A percentile compares a stretch with the other conserved stretches of the same genome.
phyloP scores from a whole-genome alignment of 2,329 filamentous ascomycete genomes.

The Parascedosporium putredinis region DNA sequence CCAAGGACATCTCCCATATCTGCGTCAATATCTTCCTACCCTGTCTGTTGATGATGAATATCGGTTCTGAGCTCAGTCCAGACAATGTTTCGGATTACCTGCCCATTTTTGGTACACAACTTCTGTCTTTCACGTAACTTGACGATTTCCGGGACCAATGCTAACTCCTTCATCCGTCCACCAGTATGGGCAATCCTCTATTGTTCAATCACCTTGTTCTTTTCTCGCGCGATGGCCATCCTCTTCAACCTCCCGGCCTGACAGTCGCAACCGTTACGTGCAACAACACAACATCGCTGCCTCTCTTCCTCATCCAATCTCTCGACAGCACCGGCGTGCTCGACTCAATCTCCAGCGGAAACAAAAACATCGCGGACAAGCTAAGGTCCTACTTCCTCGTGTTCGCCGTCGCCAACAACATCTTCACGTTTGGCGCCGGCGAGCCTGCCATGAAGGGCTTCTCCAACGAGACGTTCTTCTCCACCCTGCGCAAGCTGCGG shows the following conservation, averaged over 20 bases:
- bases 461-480: slow-evolving; percentile 10
- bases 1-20: slow-evolving; percentile 33
- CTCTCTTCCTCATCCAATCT: slow-evolving; percentile 31
- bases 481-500: background rate
- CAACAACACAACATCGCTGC: slow-evolving; percentile 38
- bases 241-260: slow-evolving; percentile 32
- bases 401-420: slow-evolving; percentile 53
- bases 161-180: background rate
- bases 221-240: background rate
- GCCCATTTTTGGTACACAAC: slow-evolving; percentile 18
- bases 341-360: slow-evolving; percentile 29
- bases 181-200: slow-evolving; percentile 26
- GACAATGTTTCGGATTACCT: slow-evolving; percentile 25
- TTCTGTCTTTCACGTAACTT: too few species aligned
- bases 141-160: background rate
- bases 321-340: slow-evolving; percentile 45
- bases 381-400: slow-evolving; percentile 58
- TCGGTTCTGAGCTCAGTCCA: slow-evolving; percentile 29
- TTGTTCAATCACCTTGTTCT: background rate
- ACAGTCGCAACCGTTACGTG: slow-evolving; percentile 34
- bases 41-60: slow-evolving; percentile 32
- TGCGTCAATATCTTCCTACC: slow-evolving; percentile 38
- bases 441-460: slow-evolving; percentile 22
- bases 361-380: slow-evolving; percentile 35
- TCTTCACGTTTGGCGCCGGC: slow-evolving; percentile 53